Evolutionary conservation across 2,329 filamentous ascomycete species (phyloP).

Genomic region (Salinomyces thailandicus): DNA sequence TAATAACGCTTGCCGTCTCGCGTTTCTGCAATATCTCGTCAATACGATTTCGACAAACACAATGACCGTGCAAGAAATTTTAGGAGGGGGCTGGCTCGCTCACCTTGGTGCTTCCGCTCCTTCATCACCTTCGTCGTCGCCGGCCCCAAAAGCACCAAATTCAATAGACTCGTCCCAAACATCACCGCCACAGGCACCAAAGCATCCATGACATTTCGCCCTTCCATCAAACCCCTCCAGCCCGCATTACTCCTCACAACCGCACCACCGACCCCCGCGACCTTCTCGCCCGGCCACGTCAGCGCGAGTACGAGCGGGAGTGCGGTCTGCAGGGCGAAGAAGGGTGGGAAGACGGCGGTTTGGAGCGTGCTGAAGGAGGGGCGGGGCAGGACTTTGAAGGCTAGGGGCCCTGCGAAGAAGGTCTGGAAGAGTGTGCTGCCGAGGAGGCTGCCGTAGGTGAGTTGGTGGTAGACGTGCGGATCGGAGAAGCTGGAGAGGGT

Average conservation of each 20-base stretch:
- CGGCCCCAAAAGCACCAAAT: conserved; percentile 63
- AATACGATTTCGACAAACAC: no score
- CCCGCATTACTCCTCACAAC: conserved; percentile 18
- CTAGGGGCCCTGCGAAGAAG: conserved; percentile 62
- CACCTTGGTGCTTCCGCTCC: conserved; percentile 69
- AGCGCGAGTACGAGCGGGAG: conserved; percentile 63
- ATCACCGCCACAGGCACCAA: conserved; percentile 59
- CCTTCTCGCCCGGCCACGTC: conserved; percentile 61
- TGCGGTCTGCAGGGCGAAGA: conserved; percentile 73
- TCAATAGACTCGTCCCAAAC: conserved; percentile 59
- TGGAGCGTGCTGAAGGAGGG: conserved; percentile 75
- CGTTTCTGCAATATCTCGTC: conserved; percentile 46
- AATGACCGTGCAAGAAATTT: not conserved
- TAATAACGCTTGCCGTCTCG: conserved; percentile 82
- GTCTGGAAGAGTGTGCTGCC: conserved; percentile 83
- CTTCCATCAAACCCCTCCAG: conserved; percentile 39
- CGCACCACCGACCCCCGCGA: conserved; percentile 15
- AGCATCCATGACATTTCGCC: conserved; percentile 52
- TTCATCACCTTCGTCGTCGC: conserved; percentile 64
- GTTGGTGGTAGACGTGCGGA: conserved; percentile 63
- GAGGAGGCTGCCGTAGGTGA: conserved; percentile 68
- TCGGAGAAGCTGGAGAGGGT: conserved; percentile 46
- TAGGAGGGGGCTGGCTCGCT: conserved; percentile 24
- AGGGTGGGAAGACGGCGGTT: conserved; percentile 71
- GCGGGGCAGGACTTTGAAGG: conserved; percentile 66